Percentiles rank a stretch among this genome's conserved stretches.
These are phyloP conservation scores for Blastobotrys apis DNA, from an alignment of 1,139 yeast species.

Conservation along the genomic window DNA sequence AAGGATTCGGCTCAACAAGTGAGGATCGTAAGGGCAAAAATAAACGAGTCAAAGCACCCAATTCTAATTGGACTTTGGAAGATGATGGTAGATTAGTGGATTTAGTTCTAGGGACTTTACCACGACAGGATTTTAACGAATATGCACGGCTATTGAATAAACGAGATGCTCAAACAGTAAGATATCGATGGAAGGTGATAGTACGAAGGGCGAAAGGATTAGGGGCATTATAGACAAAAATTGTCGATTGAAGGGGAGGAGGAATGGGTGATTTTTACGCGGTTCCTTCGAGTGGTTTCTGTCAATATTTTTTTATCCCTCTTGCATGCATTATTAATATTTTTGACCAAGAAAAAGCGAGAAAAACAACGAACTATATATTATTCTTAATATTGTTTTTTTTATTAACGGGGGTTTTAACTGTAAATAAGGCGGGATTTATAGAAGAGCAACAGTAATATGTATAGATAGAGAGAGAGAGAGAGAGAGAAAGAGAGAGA, in stretches of 20 bases:
- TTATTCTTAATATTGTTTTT: too few relatives aligned
- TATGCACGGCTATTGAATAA: conserved; percentile 34
- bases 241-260: too few relatives aligned
- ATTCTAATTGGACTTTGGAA: conserved; percentile 34
- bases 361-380: too few relatives aligned
- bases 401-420: too few relatives aligned
- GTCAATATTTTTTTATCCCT: too few relatives aligned
- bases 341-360: too few relatives aligned
- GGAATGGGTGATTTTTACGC: not conserved
- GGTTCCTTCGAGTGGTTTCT: too few relatives aligned
- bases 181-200: conserved; percentile 37
- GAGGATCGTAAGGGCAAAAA: conserved; percentile 12
- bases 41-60: conserved; percentile 33
- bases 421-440: too few relatives aligned
- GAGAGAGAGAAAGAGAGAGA: too few relatives aligned
- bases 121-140: conserved; percentile 34
- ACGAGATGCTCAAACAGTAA: conserved; percentile 35
- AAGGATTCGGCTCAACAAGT: not conserved
- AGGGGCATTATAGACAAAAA: not conserved
- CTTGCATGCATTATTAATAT: too few relatives aligned
- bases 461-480: too few relatives aligned
- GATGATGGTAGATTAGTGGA: conserved; percentile 34
- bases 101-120: conserved; percentile 33
- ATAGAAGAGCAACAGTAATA: too few relatives aligned
- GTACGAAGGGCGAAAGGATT: conserved; percentile 32